Base-by-base conservation (phyloP, 148 eudicot species). In the Gaultheria prostrata region DNA sequence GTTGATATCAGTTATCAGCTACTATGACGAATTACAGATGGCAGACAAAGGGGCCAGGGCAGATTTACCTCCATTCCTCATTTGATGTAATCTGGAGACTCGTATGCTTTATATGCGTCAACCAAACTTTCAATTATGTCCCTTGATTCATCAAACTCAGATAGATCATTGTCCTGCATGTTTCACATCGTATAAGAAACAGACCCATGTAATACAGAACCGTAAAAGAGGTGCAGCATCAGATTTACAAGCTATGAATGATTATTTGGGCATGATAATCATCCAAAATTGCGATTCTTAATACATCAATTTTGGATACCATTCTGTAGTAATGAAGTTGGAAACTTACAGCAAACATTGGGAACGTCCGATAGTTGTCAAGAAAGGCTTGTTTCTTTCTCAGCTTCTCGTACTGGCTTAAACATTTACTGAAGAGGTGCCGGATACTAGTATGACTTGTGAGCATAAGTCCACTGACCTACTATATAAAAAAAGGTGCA, bases 81-180 rank as follows among this genome's bases (percentile, higher is more conserved):
- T 91, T 97, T 95, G 90, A 93, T 95, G 89, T 95, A 97, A 87
- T 97, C 98, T 35, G 98, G 96, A 81, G 99, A 97, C 87, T 97
- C 99, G 82, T 98, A 97, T 49, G 99, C 99, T 93, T 97, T 97
- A 87, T 97, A 95, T 86, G 95, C 99, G 76, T 97, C 99, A 76
- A 97, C 98, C 90, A 97, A 90, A 86, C 93, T 91, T 86, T 93
- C 95, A 65, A 97, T 93, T 82, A 93, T 89, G 84, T 95, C 99
- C 88, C 98, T 93, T 70, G 99, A 94, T 89, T 97, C 99, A 82
- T 97, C 99, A 86, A 97, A 91, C 86, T 97, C 99, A 0, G 99
- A 95, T 85, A 97, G 94, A 93, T 97, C 99, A 91, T 97, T 97
- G 86, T 94, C 98, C 98, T 97, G 94, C 87, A 88, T 49, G 82